Percentiles rank a stretch among this genome's conserved stretches.
Conservation (phyloP, 805 yeast species). For the Peterozyma xylosa region DNA sequence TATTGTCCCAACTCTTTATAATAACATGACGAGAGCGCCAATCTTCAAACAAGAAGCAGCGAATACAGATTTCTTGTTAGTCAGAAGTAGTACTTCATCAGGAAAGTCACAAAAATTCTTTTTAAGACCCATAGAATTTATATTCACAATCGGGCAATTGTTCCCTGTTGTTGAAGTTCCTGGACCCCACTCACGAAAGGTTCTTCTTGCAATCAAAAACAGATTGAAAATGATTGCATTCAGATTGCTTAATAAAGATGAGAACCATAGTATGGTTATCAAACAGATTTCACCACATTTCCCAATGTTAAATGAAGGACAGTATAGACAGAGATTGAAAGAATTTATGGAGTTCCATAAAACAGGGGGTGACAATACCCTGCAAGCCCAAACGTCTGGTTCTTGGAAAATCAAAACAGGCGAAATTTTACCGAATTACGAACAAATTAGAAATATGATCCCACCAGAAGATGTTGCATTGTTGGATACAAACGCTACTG, state of each 20-base stretch:
- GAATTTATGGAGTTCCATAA: slow-evolving; percentile 98
- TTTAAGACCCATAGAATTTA: slow-evolving; percentile 58
- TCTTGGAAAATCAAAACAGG: slow-evolving; percentile 82
- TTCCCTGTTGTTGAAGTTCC: slow-evolving; percentile 94
- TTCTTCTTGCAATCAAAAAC: slow-evolving; percentile 86
- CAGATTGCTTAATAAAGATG: slow-evolving; percentile 71
- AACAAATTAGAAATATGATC: slow-evolving; percentile 72
- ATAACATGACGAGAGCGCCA: slow-evolving; percentile 89
- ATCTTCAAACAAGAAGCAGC: slow-evolving; percentile 78
- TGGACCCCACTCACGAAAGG: slow-evolving; percentile 95
- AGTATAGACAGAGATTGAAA: slow-evolving; percentile 87
- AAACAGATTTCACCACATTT: slow-evolving; percentile 87
- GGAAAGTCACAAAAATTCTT: slow-evolving; percentile 53
- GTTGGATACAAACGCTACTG: slow-evolving; percentile 87
- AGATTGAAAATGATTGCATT: slow-evolving; percentile 90
- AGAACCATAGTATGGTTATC: slow-evolving; percentile 69
- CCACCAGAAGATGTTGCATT: slow-evolving; percentile 87
- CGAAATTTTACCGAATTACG: slow-evolving; percentile 64
- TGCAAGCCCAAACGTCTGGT: slow-evolving; percentile 29
- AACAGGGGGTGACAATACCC: slow-evolving; percentile 74
- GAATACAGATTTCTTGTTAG: slow-evolving; percentile 72
- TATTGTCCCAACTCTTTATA: slow-evolving; percentile 88
- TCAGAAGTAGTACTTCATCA: slow-evolving; percentile 76
- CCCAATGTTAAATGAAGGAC: slow-evolving; percentile 97
- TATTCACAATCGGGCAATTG: slow-evolving; percentile 86